phyloP scores from a whole-genome alignment of 129 eudicot species.

The Logfia minima region DNA sequence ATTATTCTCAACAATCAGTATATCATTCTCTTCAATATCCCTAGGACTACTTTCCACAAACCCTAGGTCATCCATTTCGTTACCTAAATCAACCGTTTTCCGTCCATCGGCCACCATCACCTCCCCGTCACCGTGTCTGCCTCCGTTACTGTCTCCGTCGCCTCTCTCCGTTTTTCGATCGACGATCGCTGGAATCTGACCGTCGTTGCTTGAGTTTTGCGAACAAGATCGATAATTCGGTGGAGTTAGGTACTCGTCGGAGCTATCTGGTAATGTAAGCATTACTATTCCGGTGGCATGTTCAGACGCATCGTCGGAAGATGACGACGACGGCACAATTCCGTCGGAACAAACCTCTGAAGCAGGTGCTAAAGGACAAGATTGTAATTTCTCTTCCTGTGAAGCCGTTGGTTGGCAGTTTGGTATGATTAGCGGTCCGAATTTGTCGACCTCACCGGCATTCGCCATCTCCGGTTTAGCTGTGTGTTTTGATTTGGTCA shows the following conservation, averaged over 20 bases:
- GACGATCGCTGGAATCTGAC: conserved; percentile 14
- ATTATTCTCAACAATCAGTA: not conserved
- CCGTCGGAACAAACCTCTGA: conserved; percentile 26
- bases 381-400: conserved; percentile 34
- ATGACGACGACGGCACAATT: conserved; percentile 9
- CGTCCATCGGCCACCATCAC: conserved; percentile 12
- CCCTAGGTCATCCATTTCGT: conserved; percentile 20
- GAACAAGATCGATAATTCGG: conserved; percentile 31
- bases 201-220: conserved; percentile 33
- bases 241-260: conserved; percentile 43
- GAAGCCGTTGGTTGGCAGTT: conserved; percentile 40
- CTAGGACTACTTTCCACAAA: not conserved
- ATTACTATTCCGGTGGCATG: conserved; percentile 35
- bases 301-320: conserved; percentile 19
- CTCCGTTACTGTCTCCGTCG: too few relatives aligned
- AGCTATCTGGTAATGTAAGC: conserved; percentile 34
- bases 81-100: not conserved
- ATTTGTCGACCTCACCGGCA: conserved; percentile 32
- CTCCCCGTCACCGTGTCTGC: not conserved
- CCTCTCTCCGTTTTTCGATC: not conserved
- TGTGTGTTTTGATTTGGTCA: not conserved
- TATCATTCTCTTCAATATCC: conserved; percentile 5
- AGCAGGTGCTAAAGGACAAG: conserved; percentile 40
- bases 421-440: conserved; percentile 22
- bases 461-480: conserved; percentile 24